phyloP scores from a whole-genome alignment of 176 grass and related monocot genomes.

The Phoenix dactylifera region DNA sequence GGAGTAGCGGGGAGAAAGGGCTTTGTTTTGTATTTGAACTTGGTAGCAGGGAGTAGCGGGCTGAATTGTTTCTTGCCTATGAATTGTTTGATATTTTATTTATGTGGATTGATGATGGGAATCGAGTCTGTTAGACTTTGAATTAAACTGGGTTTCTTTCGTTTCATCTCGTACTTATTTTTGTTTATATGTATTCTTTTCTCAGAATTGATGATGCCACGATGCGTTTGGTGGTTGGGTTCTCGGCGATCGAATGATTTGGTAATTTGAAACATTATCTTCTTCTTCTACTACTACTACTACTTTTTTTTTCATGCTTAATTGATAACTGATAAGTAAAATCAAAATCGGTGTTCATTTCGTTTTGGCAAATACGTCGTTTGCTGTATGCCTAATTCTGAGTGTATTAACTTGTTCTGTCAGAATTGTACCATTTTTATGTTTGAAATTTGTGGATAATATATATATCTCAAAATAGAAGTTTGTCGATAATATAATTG shows the following conservation, averaged over 20 bases:
- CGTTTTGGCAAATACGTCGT: too few relatives aligned
- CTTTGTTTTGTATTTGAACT: too few relatives aligned
- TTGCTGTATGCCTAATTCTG: too few relatives aligned
- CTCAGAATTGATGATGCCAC: slow-evolving; percentile 4
- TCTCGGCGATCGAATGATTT: neutral
- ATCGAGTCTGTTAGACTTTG: neutral
- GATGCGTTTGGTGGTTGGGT: neutral
- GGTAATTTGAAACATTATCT: slow-evolving; percentile 5
- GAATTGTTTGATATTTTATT: slow-evolving; percentile 5
- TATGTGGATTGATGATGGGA: neutral
- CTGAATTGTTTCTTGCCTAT: neutral
- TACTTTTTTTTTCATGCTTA: neutral
- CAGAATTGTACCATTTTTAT: too few relatives aligned
- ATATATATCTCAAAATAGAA: too few relatives aligned
- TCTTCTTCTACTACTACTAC: neutral
- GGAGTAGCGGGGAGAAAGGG: too few relatives aligned
- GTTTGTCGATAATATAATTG: too few relatives aligned
- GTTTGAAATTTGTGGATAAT: too few relatives aligned
- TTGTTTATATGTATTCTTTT: too few relatives aligned
- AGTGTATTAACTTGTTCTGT: too few relatives aligned
- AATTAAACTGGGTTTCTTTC: neutral
- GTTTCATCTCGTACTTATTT: neutral
- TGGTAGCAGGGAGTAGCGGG: too few relatives aligned
- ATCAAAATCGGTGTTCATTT: neutral
- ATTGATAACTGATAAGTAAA: neutral